Evolutionary conservation across 768 basidiomycete genomes (phyloP), one percentile per base, ranked within the genome.

Genomic region (Clavulina sp.): DNA sequence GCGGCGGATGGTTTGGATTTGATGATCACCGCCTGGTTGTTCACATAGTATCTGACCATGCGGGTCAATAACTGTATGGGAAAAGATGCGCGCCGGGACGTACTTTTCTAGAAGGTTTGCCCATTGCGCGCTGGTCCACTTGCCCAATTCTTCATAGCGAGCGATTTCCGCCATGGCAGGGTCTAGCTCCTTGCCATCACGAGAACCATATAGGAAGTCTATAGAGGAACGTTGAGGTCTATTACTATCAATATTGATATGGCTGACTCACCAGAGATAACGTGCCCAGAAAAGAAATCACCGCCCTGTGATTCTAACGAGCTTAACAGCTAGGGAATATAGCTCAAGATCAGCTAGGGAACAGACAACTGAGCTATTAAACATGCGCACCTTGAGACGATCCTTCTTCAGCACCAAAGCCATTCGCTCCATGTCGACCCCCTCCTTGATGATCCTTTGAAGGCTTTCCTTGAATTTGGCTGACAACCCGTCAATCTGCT

Each of bases 391-490:
- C 71, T 91, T 88, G 51, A 91, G 79, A 65, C 87, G 83, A 58
- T 95, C 88, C 48, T 89, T 71, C 57, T 80, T 76, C 43, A 99
- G 77, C 18, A 95, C 71, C 76, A 85, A 81, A 16, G 66, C 64
- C 81, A 99, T 95, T 6, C 93, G 71, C 29, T 78, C 71, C 82
- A 96, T 89, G 64, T 97, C 87, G 47, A 97, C 70, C 3, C 84
- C 89, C 50, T 81, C 76, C 18, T 72, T 59, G 5, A 73, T 75
- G 50, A 96, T 81, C 38, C 76, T 75, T 56, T 70, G 62, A 34
- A 99, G 69, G 58, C 82, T 84, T 1, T 66, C 69, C 57, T 73
- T 76, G 40, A 97, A 70, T 61, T 75, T 78, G 28, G 66, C 68
- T 53, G 78, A 74, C 60, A 97, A 84, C 2, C 63, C 66, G n/a